Percentiles rank a stretch among this genome's conserved stretches.
These are phyloP conservation scores for Trichoderma simmonsii DNA, from an alignment of 2,329 filamentous ascomycete species.

Conservation along the genomic window DNA sequence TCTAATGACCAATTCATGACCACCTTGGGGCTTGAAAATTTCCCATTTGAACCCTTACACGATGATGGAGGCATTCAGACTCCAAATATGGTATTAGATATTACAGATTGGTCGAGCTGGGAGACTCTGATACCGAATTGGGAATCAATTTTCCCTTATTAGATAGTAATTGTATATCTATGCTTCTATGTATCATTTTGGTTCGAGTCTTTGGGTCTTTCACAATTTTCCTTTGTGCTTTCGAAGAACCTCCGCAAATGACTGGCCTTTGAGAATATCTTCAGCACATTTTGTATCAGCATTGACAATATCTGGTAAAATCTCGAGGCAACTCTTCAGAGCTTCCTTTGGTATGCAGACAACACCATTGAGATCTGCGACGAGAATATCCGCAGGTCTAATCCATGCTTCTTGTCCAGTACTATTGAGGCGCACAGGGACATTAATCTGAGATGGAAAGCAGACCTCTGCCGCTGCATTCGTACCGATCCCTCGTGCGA, in stretches of 20 bases:
- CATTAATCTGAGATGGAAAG: not conserved
- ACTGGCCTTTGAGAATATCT: not conserved
- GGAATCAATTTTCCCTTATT: not conserved
- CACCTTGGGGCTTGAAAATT: not conserved
- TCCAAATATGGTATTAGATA: not conserved
- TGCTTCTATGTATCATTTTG: not conserved
- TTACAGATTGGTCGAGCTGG: not conserved
- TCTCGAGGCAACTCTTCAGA: not conserved
- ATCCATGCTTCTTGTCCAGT: not conserved
- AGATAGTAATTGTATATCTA: not conserved
- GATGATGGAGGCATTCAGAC: not conserved
- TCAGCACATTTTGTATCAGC: not conserved
- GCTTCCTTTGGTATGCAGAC: not conserved
- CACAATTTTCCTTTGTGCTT: not conserved
- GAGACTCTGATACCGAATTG: not conserved
- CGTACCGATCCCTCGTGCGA: not conserved
- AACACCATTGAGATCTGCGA: not conserved
- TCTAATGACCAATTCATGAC: not conserved
- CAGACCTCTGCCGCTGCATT: not conserved
- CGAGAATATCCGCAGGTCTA: not conserved
- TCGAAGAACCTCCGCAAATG: not conserved
- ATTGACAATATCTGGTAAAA: not conserved
- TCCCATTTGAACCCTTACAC: not conserved
- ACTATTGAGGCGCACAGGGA: not conserved
- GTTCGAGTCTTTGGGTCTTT: not conserved